phyloP scores from a whole-genome alignment of 192 early-diverging fungal genomes.

The Backusella psychrophila region DNA sequence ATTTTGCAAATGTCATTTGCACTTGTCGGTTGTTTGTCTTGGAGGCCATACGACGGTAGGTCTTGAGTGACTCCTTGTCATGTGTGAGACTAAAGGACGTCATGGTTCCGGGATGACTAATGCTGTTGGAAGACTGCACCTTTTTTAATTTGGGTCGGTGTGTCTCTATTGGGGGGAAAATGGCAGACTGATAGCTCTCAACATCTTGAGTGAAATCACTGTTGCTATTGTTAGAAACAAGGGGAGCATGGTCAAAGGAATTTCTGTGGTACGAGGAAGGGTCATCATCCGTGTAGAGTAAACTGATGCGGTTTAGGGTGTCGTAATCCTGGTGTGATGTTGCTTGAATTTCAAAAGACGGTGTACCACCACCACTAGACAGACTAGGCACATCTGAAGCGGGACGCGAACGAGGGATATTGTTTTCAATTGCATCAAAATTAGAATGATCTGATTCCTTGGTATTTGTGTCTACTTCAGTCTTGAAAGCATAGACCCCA shows the following conservation, averaged over 20 bases:
- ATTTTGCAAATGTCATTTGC: slow-evolving; percentile 77
- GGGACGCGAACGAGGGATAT: background rate
- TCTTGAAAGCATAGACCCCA: slow-evolving; percentile 7
- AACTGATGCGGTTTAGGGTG: background rate
- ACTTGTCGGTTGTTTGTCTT: slow-evolving; percentile 74
- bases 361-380: slow-evolving; percentile 2
- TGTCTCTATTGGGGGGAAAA: too few species aligned
- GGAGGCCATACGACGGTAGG: slow-evolving; percentile 75
- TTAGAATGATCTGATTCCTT: background rate
- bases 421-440: background rate
- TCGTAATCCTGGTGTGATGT: background rate
- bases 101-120: background rate
- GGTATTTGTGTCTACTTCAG: background rate
- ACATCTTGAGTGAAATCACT: background rate
- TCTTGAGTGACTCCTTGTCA: slow-evolving; percentile 47
- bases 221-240: background rate
- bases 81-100: slow-evolving; percentile 31
- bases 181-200: background rate
- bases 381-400: background rate
- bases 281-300: background rate
- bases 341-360: background rate
- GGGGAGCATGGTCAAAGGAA: background rate
- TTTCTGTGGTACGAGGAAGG: background rate
- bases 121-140: background rate
- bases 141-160: background rate